Evolutionary conservation across 345 rosid genomes (phyloP), one percentile per base, ranked within the genome.

Genomic region (Conringia planisiliqua): DNA sequence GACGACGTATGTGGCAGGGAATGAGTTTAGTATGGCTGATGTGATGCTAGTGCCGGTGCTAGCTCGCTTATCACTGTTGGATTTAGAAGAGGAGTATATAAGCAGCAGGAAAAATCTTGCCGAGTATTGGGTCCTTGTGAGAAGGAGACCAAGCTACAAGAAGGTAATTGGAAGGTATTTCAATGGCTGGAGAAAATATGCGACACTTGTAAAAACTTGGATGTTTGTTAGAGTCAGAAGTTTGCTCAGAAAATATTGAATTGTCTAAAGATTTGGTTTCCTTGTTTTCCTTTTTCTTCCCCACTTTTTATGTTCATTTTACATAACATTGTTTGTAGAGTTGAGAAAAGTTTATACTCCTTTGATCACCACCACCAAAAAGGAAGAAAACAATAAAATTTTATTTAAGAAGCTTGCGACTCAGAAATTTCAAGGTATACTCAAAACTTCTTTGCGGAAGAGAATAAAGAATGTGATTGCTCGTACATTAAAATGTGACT

Each of bases 1-100:
- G 35, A 83, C 90, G 1, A 44, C 74, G 2, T 85, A 87, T 80
- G 57, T 94, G 67, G 86, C 79, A 4, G 96, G 97, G 67, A 81
- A 84, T 14, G 98, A 86, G 75, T 94, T 91, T 81, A 85, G 93
- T 56, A 81, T 88, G 92, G 98, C 96, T 17, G 98, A 94, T 38
- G 88, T 86, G 18, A 81, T 82, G 86, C 82, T 94, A 16, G 76
- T 90, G 54, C 97, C 98, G 0, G 84, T 91, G 20, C 80, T 94
- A 30, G 86, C 92, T 57, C 83, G 96, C 9, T 32, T 94, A 42
- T 81, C 82, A 17, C 85, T 94, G 7, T 62, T 94, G 81, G 85
- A 76, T 74, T 61, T 91, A 80, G 87, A 85, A 80, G 89, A 90
- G 0, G 89, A 91, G 80, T 88, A 88, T 48, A 85, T 90, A 70